Conservation (phyloP, 1,284 basidiomycete species). For the Pseudozyma sp. region DNA sequence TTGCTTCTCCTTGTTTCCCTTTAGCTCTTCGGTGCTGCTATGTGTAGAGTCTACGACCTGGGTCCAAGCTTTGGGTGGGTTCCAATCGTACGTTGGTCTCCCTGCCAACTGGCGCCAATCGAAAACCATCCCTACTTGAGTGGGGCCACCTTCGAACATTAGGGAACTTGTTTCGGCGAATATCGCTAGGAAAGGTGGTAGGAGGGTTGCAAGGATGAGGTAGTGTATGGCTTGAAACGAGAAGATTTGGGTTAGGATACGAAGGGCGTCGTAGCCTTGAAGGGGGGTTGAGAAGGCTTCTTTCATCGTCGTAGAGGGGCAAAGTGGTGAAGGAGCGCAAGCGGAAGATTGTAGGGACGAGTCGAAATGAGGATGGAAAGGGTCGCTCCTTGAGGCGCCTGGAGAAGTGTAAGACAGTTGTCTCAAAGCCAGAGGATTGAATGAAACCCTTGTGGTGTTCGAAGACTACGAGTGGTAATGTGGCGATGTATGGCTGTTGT, state of each 20-base stretch:
- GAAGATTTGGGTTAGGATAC: constrained; percentile 77
- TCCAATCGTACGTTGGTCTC: constrained; percentile 32
- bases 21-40: not conserved
- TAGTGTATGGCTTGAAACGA: constrained; percentile 93
- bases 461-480: too few species aligned
- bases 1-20: not conserved
- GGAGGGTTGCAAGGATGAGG: constrained; percentile 82
- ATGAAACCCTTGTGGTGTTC: too few species aligned
- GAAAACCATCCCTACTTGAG: constrained; percentile 91
- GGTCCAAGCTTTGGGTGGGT: not conserved
- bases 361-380: not conserved
- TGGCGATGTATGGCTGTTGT: too few species aligned
- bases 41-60: not conserved
- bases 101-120: constrained; percentile 93
- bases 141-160: constrained; percentile 84
- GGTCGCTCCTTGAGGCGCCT: too few species aligned
- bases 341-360: not conserved
- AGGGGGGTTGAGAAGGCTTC: constrained; percentile 45
- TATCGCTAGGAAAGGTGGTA: constrained; percentile 81
- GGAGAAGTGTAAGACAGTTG: too few species aligned
- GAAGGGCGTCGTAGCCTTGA: constrained; percentile 42
- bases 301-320: constrained; percentile 25
- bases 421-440: too few species aligned
- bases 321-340: not conserved
- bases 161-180: constrained; percentile 81